Evolutionary conservation across 73 alveolate species (phyloP).

Genomic region (Breviolum minutum): DNA sequence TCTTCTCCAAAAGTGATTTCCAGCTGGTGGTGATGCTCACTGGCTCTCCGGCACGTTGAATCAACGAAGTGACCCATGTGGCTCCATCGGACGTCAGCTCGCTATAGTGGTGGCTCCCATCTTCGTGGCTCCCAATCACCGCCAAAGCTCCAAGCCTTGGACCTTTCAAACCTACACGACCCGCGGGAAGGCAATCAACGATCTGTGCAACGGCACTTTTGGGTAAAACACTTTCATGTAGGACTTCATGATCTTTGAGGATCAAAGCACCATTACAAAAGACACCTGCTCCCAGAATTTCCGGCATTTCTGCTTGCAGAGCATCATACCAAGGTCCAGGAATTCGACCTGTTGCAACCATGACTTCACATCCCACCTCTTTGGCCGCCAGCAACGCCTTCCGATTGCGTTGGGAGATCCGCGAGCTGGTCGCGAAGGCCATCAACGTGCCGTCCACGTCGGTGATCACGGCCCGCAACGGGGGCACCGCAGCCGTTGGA

Average conservation of each 20-base stretch:
- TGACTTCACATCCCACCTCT: neutral
- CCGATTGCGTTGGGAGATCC: slow-evolving; percentile 6
- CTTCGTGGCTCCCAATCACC: neutral
- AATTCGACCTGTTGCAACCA: slow-evolving; percentile 83
- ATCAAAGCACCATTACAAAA: slow-evolving; percentile 76
- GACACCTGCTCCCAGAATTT: slow-evolving; percentile 47
- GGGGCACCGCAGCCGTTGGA: neutral
- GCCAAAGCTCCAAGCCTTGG: slow-evolving; percentile 38
- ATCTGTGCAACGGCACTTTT: neutral
- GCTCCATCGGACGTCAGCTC: slow-evolving; percentile 69
- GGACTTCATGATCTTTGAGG: neutral
- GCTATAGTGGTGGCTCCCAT: neutral
- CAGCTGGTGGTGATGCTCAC: neutral
- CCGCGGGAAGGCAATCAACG: neutral
- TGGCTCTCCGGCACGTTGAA: slow-evolving; percentile 41
- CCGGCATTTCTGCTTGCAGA: slow-evolving; percentile 25
- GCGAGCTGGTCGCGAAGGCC: slow-evolving; percentile 68
- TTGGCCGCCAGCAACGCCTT: slow-evolving; percentile 7
- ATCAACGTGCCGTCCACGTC: slow-evolving; percentile 85
- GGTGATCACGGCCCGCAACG: slow-evolving; percentile 13
- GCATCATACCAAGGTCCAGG: slow-evolving; percentile 84
- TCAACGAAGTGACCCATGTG: slow-evolving; percentile 50
- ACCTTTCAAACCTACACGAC: slow-evolving; percentile 2
- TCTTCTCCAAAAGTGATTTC: neutral
- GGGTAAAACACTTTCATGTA: neutral